phyloP scores from a whole-genome alignment of 371 early-diverging fungal species.

The Syncephalastrum sp. region DNA sequence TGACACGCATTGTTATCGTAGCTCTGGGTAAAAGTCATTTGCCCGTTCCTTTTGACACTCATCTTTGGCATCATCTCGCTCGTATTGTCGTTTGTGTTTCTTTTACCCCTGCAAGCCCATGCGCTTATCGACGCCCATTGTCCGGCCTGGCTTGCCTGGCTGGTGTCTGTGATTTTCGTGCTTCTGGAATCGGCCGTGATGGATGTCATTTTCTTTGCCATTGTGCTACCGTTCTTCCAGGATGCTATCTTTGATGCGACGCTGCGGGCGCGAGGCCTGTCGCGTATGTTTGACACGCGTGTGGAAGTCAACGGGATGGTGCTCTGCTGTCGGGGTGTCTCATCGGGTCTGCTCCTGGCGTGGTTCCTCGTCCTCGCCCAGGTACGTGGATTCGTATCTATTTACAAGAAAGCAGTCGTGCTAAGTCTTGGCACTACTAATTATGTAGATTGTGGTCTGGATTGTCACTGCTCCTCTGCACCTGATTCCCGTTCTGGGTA shows the following conservation, averaged over 20 bases:
- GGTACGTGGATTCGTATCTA: neutral
- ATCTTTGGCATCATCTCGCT: slow-evolving; percentile 37
- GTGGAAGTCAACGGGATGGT: slow-evolving; percentile 29
- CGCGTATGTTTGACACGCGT: slow-evolving; percentile 46
- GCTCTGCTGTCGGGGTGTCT: slow-evolving; percentile 43
- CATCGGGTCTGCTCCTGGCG: slow-evolving; percentile 25
- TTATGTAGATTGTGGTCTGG: slow-evolving; percentile 46
- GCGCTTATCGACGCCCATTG: slow-evolving; percentile 54
- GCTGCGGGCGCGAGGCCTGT: slow-evolving; percentile 44
- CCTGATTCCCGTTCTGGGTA: slow-evolving; percentile 60
- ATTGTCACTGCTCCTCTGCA: slow-evolving; percentile 61
- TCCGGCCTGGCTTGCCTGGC: slow-evolving; percentile 59
- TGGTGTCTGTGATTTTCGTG: slow-evolving; percentile 53
- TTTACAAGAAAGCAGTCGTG: neutral
- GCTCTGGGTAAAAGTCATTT: slow-evolving; percentile 43
- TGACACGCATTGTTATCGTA: neutral
- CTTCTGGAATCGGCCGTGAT: slow-evolving; percentile 52
- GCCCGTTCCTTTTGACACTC: slow-evolving; percentile 44
- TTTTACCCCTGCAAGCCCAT: slow-evolving; percentile 51
- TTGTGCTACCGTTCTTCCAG: slow-evolving; percentile 53
- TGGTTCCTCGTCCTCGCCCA: slow-evolving; percentile 15
- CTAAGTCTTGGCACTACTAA: neutral
- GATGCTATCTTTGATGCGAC: slow-evolving; percentile 60
- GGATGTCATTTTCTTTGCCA: slow-evolving; percentile 51
- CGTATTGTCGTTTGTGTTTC: slow-evolving; percentile 37